phyloP scores from a whole-genome alignment of 1,284 basidiomycete genomes.

The Pascua sp. region DNA sequence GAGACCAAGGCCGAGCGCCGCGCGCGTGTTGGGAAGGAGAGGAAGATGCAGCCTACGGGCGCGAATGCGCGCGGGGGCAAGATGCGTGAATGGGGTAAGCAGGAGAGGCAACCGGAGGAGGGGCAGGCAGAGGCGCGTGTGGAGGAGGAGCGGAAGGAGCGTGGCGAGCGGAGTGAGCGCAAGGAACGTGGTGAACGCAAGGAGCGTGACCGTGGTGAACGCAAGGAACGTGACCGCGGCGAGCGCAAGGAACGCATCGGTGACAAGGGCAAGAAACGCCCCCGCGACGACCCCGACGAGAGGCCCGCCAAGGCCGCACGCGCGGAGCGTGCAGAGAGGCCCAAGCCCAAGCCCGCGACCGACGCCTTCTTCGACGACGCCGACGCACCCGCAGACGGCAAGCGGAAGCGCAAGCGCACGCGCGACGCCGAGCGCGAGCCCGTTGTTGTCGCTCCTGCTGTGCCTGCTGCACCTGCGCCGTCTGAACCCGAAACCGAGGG shows the following conservation, averaged over 20 bases:
- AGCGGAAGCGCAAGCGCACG: slow-evolving; percentile 11
- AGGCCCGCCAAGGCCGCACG: no score
- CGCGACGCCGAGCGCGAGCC: not conserved
- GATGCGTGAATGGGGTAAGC: slow-evolving; percentile 37
- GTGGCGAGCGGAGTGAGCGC: not conserved
- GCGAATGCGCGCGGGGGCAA: slow-evolving; percentile 26
- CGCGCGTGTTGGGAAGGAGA: slow-evolving; percentile 27
- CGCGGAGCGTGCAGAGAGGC: no score
- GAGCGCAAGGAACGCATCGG: no score
- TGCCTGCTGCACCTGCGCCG: not conserved
- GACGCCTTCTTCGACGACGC: not conserved
- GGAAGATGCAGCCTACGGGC: slow-evolving; percentile 35
- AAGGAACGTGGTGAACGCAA: no score
- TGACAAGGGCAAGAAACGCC: no score
- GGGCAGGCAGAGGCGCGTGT: slow-evolving; percentile 1
- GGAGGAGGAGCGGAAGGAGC: not conserved
- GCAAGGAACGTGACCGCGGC: no score
- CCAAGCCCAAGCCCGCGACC: not conserved
- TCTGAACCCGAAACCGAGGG: not conserved
- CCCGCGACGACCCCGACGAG: no score
- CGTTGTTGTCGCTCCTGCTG: not conserved
- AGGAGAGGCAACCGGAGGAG: slow-evolving; percentile 6
- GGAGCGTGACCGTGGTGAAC: no score
- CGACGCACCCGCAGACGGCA: slow-evolving; percentile 3
- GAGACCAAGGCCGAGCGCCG: slow-evolving; percentile 30